Evolutionary conservation across 768 basidiomycete species (phyloP).

Genomic region (Nidula microcarpa): DNA sequence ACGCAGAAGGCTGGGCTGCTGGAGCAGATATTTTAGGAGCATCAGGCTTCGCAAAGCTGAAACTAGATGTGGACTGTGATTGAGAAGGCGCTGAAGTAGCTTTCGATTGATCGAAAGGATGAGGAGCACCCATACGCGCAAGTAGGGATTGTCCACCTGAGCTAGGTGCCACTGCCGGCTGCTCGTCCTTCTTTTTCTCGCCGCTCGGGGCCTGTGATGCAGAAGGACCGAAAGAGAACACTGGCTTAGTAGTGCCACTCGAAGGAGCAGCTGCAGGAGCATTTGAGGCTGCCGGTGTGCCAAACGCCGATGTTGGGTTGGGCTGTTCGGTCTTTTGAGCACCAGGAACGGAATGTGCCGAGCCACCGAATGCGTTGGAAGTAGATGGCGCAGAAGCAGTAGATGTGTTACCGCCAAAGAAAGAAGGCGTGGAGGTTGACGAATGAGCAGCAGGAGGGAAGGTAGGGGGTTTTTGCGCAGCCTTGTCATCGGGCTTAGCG

Average conservation of each 20-base stretch:
- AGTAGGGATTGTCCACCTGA: not conserved
- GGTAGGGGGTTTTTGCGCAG: no score
- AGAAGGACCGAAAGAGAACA: not conserved
- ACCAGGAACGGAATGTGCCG: no score
- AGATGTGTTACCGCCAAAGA: no score
- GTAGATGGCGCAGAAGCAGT: no score
- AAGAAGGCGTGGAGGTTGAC: no score
- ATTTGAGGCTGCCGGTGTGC: no score
- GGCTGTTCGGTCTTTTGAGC: no score
- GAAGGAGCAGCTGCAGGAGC: slow-evolving; percentile 10
- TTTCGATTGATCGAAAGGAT: not conserved
- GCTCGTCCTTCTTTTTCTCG: no score
- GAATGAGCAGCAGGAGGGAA: no score
- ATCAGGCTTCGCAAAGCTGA: not conserved
- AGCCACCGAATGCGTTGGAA: no score
- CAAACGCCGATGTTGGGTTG: no score
- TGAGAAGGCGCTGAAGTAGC: not conserved
- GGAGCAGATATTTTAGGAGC: slow-evolving; percentile 2
- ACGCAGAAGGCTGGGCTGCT: not conserved
- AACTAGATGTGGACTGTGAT: not conserved
- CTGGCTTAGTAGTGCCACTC: not conserved
- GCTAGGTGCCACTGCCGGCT: not conserved
- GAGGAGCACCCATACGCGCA: not conserved
- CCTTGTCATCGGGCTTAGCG: no score
- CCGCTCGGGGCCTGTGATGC: not conserved